phyloP scores from a whole-genome alignment of 352 stramenopile genomes.

The Lagenidium sp. region DNA sequence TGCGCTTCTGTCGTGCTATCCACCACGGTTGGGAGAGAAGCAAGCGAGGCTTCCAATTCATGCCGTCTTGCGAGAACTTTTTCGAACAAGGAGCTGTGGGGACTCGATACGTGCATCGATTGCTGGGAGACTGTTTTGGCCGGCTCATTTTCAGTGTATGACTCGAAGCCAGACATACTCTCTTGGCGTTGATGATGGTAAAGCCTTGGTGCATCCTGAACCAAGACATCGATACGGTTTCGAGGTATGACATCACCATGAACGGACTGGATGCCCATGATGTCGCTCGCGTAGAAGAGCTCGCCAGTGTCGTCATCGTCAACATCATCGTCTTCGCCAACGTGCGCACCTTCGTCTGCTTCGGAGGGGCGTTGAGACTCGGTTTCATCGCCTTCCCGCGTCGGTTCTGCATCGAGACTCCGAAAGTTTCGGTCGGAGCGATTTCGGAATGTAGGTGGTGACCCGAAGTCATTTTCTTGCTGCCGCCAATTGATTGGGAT shows the following conservation, averaged over 20 bases:
- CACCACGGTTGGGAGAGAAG: too few relatives aligned
- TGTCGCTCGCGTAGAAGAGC: conserved; percentile 16
- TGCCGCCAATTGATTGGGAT: too few relatives aligned
- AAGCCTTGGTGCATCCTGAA: too few relatives aligned
- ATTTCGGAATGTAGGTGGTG: background rate
- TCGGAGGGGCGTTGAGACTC: background rate
- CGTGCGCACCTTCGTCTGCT: background rate
- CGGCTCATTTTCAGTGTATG: too few relatives aligned
- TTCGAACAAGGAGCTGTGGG: conserved; percentile 1
- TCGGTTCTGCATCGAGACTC: background rate
- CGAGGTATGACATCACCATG: conserved; percentile 1
- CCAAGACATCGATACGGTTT: conserved; percentile 2
- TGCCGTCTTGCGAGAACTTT: conserved; percentile 1
- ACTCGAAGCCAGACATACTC: too few relatives aligned
- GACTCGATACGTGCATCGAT: background rate
- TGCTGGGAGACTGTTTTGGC: background rate
- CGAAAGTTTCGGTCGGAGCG: background rate
- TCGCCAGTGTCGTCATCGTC: conserved; percentile 6
- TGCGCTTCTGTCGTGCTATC: too few relatives aligned
- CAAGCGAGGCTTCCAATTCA: background rate
- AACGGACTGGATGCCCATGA: conserved; percentile 5
- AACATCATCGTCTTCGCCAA: background rate
- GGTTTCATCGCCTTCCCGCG: background rate
- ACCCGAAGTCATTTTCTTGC: background rate
- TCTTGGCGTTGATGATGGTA: too few relatives aligned